Percentiles rank a stretch among this genome's conserved stretches.
Conservation (phyloP, 2,329 filamentous ascomycete species). For the Cryphonectria nitschkei region DNA sequence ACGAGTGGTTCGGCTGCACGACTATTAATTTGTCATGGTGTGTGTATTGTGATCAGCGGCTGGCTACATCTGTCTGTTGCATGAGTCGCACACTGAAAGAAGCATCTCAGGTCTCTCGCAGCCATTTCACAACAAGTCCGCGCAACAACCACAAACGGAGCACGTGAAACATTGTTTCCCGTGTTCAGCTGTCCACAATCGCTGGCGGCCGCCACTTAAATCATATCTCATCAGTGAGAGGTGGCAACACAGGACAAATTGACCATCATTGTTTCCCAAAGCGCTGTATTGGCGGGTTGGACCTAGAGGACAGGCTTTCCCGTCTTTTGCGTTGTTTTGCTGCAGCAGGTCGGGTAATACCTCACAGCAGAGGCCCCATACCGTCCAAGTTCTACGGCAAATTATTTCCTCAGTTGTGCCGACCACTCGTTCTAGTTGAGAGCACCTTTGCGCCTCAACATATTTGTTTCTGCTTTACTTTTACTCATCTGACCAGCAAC, state of each 20-base stretch:
- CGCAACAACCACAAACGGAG: not conserved
- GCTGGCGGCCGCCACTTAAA: not conserved
- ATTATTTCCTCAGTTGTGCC: not conserved
- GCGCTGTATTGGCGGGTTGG: not conserved
- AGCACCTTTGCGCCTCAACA: not conserved
- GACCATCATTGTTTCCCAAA: not conserved
- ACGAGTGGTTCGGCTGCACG: not conserved
- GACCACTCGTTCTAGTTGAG: not conserved
- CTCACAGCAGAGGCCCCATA: not conserved
- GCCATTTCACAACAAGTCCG: not conserved
- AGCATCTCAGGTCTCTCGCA: not conserved
- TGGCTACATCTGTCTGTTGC: too few relatives aligned
- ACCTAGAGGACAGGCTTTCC: not conserved
- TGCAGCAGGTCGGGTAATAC: not conserved
- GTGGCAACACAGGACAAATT: not conserved
- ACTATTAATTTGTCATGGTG: not conserved
- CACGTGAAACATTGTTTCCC: slow-evolving; percentile 15
- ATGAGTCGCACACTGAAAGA: not conserved
- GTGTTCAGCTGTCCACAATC: not conserved
- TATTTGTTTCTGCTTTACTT: not conserved
- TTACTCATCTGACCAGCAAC: not conserved
- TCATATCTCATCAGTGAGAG: not conserved
- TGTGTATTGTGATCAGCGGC: not conserved
- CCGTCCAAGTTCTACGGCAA: not conserved
- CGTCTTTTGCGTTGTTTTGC: not conserved